Evolutionary conservation across 1,284 basidiomycete genomes (phyloP).

Genomic region (Spongispora temasekensis): DNA sequence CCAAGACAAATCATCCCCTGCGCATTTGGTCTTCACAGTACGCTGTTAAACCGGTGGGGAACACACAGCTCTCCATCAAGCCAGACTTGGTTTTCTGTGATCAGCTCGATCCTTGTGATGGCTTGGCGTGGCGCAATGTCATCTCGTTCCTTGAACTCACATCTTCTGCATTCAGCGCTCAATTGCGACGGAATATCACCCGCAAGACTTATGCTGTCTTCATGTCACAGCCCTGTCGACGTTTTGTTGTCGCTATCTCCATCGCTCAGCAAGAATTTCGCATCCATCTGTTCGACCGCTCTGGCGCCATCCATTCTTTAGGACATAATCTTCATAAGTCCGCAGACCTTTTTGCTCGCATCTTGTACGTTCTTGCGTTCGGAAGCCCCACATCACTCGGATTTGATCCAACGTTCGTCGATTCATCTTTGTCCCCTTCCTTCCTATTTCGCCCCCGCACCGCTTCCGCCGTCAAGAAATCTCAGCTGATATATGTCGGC

Average conservation of each 20-base stretch:
- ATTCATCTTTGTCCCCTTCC: neutral
- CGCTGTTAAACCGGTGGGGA: neutral
- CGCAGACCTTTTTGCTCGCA: neutral
- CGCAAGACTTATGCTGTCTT: neutral
- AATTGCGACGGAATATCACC: neutral
- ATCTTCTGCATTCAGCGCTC: neutral
- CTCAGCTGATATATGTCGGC: neutral
- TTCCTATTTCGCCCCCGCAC: neutral
- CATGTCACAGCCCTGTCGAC: neutral
- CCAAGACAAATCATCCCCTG: neutral
- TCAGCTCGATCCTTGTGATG: neutral
- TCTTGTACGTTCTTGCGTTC: neutral
- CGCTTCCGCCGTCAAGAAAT: neutral
- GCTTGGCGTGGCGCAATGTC: neutral
- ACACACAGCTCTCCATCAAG: neutral
- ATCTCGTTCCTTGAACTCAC: neutral
- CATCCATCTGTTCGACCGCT: neutral
- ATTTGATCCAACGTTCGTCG: neutral
- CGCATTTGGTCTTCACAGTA: neutral
- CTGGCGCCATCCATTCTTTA: neutral
- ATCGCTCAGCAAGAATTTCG: neutral
- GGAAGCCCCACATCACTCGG: neutral
- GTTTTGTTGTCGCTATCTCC: neutral
- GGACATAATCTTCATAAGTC: neutral
- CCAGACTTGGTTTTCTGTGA: neutral